phyloP scores from a whole-genome alignment of 2,329 filamentous ascomycete genomes.

The Arthrinium puccinioides region DNA sequence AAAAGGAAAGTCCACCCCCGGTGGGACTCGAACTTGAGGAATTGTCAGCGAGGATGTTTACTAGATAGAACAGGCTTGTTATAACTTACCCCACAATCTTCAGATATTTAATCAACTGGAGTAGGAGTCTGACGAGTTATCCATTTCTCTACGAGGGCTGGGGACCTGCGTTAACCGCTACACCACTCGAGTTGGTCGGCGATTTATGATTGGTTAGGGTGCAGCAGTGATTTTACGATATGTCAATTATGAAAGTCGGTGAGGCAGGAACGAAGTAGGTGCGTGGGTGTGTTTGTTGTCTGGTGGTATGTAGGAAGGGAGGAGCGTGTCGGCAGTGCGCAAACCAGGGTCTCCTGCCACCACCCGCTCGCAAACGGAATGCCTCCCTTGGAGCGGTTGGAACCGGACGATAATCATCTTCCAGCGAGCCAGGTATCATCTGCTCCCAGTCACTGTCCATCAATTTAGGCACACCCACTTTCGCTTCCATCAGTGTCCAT shows the following conservation, averaged over 20 bases:
- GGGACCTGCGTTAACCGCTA: too few relatives aligned
- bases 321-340: too few relatives aligned
- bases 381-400: too few relatives aligned
- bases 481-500: too few relatives aligned
- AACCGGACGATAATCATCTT: neutral
- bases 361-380: too few relatives aligned
- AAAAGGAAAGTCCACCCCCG: neutral
- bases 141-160: slow-evolving; percentile 4
- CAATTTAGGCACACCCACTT: neutral
- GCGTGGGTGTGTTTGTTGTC: neutral
- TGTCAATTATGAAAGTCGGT: neutral
- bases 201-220: neutral
- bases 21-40: slow-evolving; percentile 2
- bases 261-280: neutral
- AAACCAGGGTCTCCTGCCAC: too few relatives aligned
- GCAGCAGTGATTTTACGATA: neutral
- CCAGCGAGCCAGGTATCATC: neutral
- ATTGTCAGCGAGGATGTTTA: neutral
- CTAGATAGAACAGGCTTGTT: neutral
- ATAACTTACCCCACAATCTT: slow-evolving; percentile 2
- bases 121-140: slow-evolving; percentile 4
- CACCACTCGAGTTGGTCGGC: neutral
- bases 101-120: neutral
- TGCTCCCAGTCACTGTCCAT: neutral
- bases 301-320: neutral